These are phyloP conservation scores for Volvox africanus DNA, from an alignment of 139 green algal species.

Conservation along the genomic window DNA sequence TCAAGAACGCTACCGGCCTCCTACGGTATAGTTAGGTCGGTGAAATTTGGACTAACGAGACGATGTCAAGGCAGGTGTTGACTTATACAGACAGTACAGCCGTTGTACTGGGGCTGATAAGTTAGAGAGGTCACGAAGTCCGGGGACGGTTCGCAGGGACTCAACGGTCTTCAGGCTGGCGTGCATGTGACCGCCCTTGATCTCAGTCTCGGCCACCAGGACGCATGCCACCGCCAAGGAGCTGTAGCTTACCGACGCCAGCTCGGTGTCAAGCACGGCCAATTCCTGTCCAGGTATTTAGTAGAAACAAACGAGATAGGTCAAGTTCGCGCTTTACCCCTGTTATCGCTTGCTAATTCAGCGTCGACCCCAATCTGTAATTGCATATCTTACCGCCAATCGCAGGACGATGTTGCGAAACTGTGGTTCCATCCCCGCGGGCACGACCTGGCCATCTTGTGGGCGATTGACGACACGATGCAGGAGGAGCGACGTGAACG, in stretches of 20 bases:
- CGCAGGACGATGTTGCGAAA: constrained; percentile 5
- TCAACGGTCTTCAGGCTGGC: neutral
- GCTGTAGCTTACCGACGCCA: constrained; percentile 4
- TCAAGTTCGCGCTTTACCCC: too few species aligned
- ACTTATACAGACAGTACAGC: constrained; percentile 30
- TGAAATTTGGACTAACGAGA: neutral
- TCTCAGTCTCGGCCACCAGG: constrained; percentile 34
- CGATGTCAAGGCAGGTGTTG: neutral
- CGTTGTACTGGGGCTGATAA: constrained; percentile 14
- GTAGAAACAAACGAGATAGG: too few species aligned
- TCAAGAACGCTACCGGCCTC: too few species aligned
- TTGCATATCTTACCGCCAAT: constrained; percentile 11
- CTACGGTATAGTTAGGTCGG: neutral
- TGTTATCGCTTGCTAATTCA: too few species aligned
- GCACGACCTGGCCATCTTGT: constrained; percentile 11
- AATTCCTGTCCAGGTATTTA: constrained; percentile 6
- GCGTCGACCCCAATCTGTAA: too few species aligned
- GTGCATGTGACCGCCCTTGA: constrained; percentile 27
- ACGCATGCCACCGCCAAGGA: constrained; percentile 8
- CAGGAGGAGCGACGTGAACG: neutral
- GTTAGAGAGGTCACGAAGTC: neutral
- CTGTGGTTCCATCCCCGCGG: neutral
- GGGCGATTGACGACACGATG: constrained; percentile 28
- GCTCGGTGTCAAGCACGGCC: constrained; percentile 1
- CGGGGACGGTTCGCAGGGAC: neutral